These are phyloP conservation scores for Moesziomyces aphidis DNA, from an alignment of 1,284 basidiomycete genomes.

Conservation along the genomic window DNA sequence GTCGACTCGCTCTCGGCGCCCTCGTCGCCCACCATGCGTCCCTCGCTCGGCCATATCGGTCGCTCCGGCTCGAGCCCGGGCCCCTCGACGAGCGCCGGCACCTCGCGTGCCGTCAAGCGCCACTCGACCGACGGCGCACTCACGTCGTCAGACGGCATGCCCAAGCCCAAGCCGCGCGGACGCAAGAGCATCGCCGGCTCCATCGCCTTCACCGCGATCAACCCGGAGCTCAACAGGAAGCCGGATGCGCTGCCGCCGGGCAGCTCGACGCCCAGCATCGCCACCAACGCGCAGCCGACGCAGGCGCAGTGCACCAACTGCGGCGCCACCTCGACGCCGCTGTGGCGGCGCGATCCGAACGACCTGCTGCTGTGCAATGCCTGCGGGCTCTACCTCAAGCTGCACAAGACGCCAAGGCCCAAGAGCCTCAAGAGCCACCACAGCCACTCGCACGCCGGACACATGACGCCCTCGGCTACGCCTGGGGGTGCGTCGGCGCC, in stretches of 20 bases:
- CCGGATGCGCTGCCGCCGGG: slow-evolving; percentile 17
- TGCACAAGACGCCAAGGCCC: slow-evolving; percentile 64
- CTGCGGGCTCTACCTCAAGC: slow-evolving; percentile 64
- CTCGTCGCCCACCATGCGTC: slow-evolving; percentile 39
- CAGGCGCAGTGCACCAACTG: slow-evolving; percentile 63
- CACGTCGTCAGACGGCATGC: slow-evolving; percentile 10
- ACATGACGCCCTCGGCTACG: slow-evolving; percentile 48
- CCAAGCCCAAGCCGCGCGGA: slow-evolving; percentile 40
- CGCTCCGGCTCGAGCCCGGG: slow-evolving; percentile 42
- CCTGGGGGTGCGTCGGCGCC: slow-evolving; percentile 45
- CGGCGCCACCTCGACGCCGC: slow-evolving; percentile 60
- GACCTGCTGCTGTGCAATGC: slow-evolving; percentile 64
- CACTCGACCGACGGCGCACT: slow-evolving; percentile 36
- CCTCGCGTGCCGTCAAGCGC: slow-evolving; percentile 22
- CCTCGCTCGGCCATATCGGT: slow-evolving; percentile 30
- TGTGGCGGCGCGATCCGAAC: slow-evolving; percentile 63
- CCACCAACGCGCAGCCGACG: slow-evolving; percentile 24
- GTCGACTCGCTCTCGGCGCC: slow-evolving; percentile 49
- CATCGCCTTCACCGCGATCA: slow-evolving; percentile 43
- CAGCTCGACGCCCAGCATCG: slow-evolving; percentile 19
- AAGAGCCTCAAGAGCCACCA: slow-evolving; percentile 56
- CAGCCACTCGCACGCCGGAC: slow-evolving; percentile 48
- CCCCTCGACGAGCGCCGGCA: slow-evolving; percentile 11
- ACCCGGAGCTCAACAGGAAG: slow-evolving; percentile 36
- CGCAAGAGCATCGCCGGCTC: slow-evolving; percentile 43